Evolutionary conservation across 75 land plant genomes (phyloP).

Genomic region (Pinus albicaulis): DNA sequence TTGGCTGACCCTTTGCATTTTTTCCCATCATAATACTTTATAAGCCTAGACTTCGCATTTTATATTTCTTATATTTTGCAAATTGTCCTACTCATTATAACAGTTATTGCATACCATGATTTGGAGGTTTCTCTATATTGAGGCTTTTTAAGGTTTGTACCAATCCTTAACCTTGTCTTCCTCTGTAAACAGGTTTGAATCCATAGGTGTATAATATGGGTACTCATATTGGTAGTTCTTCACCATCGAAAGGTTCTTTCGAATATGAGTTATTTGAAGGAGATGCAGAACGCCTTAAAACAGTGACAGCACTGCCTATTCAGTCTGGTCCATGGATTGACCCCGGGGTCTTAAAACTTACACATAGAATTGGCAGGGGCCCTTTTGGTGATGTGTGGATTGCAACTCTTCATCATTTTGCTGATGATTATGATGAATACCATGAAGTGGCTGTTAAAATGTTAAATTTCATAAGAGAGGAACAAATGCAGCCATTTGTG

Average conservation of each 20-base stretch:
- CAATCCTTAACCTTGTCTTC: too few relatives aligned
- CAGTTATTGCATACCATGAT: too few relatives aligned
- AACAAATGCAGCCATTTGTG: slow-evolving; percentile 43
- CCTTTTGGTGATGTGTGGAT: slow-evolving; percentile 98
- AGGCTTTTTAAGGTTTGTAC: too few relatives aligned
- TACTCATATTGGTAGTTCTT: too few relatives aligned
- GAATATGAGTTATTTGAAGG: slow-evolving; percentile 70
- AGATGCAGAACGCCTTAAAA: slow-evolving; percentile 42
- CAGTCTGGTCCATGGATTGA: slow-evolving; percentile 64
- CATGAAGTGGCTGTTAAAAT: slow-evolving; percentile 95
- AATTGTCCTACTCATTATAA: too few relatives aligned
- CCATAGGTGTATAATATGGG: too few relatives aligned
- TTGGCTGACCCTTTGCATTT: too few relatives aligned
- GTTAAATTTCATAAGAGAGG: slow-evolving; percentile 63
- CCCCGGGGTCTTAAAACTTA: slow-evolving; percentile 58
- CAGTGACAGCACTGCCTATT: slow-evolving; percentile 35
- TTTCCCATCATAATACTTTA: too few relatives aligned
- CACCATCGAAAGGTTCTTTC: slow-evolving; percentile 15
- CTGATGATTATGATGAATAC: slow-evolving; percentile 69
- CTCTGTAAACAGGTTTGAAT: too few relatives aligned
- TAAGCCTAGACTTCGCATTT: too few relatives aligned
- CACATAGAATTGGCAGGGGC: slow-evolving; percentile 92
- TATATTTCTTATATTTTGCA: too few relatives aligned
- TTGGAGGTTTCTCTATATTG: too few relatives aligned
- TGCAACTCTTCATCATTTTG: slow-evolving; percentile 75